phyloP scores from a whole-genome alignment of 1,284 basidiomycete genomes.

The Sporisorium sorghi region DNA sequence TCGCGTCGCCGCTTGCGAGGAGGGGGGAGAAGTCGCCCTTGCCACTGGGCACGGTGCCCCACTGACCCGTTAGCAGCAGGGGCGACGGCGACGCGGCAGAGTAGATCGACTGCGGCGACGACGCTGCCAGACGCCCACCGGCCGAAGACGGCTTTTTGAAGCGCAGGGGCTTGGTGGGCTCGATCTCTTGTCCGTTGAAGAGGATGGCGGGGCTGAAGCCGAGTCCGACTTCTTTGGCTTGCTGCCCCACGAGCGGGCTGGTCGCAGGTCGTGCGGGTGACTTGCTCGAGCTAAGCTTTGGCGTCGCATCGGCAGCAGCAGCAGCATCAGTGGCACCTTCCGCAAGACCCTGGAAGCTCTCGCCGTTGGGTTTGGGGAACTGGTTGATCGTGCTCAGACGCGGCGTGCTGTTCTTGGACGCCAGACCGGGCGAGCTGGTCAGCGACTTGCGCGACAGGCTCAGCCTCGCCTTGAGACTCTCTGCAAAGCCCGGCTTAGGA shows the following conservation, averaged over 20 bases:
- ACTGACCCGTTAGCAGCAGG: constrained; percentile 36
- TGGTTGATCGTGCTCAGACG: constrained; percentile 32
- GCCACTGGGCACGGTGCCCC: constrained; percentile 15
- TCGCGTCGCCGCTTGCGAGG: constrained; percentile 10
- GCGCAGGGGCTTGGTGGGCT: constrained; percentile 42
- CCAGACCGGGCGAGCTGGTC: constrained; percentile 35
- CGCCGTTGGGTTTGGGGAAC: constrained; percentile 33
- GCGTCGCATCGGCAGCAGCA: constrained; percentile 19
- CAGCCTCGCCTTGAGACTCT: constrained; percentile 39
- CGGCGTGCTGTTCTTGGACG: constrained; percentile 35
- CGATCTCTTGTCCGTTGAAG: constrained; percentile 43
- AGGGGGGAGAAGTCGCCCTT: constrained; percentile 24
- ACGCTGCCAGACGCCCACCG: constrained; percentile 34
- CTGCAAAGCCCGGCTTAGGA: constrained; percentile 38
- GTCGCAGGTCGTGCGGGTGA: constrained; percentile 23
- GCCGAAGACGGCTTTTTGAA: constrained; percentile 37
- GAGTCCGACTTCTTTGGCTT: constrained; percentile 8
- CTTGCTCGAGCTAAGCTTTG: constrained; percentile 19
- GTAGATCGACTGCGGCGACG: constrained; percentile 23
- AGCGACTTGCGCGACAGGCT: constrained; percentile 48
- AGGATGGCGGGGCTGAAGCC: constrained; percentile 45
- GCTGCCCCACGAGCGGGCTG: constrained; percentile 27
- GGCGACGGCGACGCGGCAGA: constrained; percentile 37
- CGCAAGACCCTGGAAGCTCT: constrained; percentile 5
- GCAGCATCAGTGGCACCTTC: not conserved